phyloP scores from a whole-genome alignment of 768 basidiomycete species.

The Pisolithus orientalis region DNA sequence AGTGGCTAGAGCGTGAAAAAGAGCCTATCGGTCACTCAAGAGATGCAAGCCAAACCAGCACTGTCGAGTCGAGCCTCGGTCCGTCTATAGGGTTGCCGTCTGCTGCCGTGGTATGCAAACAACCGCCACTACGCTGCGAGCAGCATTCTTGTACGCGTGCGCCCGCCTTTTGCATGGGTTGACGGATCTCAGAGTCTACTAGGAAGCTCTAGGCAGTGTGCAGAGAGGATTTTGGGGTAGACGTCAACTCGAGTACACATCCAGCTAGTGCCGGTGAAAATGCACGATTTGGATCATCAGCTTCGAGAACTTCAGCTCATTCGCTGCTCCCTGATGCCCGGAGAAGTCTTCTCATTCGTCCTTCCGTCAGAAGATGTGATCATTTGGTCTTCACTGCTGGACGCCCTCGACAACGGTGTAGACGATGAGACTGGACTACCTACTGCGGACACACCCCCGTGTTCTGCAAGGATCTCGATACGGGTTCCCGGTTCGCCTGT shows the following conservation, averaged over 20 bases:
- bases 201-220: not conserved
- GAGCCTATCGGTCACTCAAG: too few species aligned
- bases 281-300: conserved; percentile 8
- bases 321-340: conserved; percentile 54
- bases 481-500: conserved; percentile 20
- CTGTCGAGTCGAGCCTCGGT: too few species aligned
- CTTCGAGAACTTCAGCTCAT: conserved; percentile 56
- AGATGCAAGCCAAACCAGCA: too few species aligned
- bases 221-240: too few species aligned
- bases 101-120: too few species aligned
- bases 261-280: not conserved
- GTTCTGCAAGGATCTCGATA: conserved; percentile 32
- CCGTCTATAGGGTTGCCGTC: too few species aligned
- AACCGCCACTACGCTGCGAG: too few species aligned
- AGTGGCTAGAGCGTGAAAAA: too few species aligned
- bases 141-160: too few species aligned
- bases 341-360: conserved; percentile 43
- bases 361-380: conserved; percentile 30
- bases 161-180: not conserved
- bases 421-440: not conserved
- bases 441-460: conserved; percentile 7
- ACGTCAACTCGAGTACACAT: not conserved
- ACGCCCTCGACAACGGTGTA: conserved; percentile 3
- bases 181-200: not conserved
- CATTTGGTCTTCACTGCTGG: conserved; percentile 25